A percentile compares a stretch with the other conserved stretches of the same genome.
These are phyloP conservation scores for Acanthamoeba culbertsoni DNA, from an alignment of 208 protist genomes.

Conservation along the genomic window DNA sequence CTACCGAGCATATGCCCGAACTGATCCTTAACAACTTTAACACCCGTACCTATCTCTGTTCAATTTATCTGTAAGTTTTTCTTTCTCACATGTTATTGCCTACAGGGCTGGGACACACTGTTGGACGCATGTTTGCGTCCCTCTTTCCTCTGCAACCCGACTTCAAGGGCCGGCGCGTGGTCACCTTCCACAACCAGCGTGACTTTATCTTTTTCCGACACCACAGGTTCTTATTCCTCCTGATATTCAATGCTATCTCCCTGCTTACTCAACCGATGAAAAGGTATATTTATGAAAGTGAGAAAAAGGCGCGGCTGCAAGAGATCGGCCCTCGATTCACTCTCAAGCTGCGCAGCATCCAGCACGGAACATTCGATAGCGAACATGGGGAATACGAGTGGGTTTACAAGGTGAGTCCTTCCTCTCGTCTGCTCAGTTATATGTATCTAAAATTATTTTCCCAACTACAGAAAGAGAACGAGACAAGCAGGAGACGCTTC, in stretches of 20 bases:
- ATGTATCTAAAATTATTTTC: too few relatives aligned
- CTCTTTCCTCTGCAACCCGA: conserved; percentile 60
- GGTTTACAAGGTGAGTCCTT: conserved; percentile 70
- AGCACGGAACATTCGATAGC: conserved; percentile 86
- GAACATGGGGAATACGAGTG: conserved; percentile 86
- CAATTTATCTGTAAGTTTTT: conserved; percentile 43
- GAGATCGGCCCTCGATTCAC: conserved; percentile 90
- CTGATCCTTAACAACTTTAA: conserved; percentile 91
- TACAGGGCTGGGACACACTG: conserved; percentile 58
- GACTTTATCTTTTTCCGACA: conserved; percentile 93
- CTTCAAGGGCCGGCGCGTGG: conserved; percentile 86
- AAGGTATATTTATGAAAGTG: conserved; percentile 85
- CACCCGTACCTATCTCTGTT: conserved; percentile 67
- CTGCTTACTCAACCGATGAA: not conserved
- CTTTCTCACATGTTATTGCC: not conserved
- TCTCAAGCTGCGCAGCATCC: conserved; percentile 85
- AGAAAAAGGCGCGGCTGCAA: conserved; percentile 80
- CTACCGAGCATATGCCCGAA: conserved; percentile 84
- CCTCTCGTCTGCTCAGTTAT: not conserved
- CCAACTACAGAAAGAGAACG: conserved; percentile 4
- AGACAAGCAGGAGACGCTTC: conserved; percentile 49
- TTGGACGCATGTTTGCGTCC: conserved; percentile 57
- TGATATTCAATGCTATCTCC: not conserved
- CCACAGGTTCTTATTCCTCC: conserved; percentile 75
- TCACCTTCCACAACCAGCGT: conserved; percentile 90